Base-by-base conservation (phyloP, 1,284 basidiomycete genomes). In the Cryptococcus sp. region DNA sequence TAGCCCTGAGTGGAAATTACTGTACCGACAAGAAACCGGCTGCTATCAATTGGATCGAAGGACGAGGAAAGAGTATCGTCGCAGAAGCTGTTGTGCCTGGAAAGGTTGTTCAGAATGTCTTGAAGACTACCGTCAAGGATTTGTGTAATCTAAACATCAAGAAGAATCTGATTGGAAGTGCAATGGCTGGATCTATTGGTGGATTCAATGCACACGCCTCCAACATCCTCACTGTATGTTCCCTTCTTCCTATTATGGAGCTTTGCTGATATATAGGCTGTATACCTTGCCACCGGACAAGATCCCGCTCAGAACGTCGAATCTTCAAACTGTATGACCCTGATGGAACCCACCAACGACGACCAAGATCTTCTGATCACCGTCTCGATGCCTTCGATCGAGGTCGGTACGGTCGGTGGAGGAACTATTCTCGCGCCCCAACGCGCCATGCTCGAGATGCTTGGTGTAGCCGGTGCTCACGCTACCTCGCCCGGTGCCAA, bases 21-120 rank as follows among this genome's bases (percentile, higher is more conserved):
- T 98, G 96, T 79, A 99, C 91, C 52, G 96, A 99, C 79, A 99
- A 99, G 86, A 99, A 99, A 80, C 90, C 96, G 0, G 91, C 94
- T 7, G 96, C 96, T 42, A 97, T 99, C 78, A 98, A 99, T 78
- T 99, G 96, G 96, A 98, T 98, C 64, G 94, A 98, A 76, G 96
- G 96, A 1, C 82, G 94, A 52, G 96, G 96, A 24, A 99, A 99
- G 85, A 88, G 86, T 52, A 88, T 98, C 21, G 93, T 98, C 44
- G 93, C 92, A 0, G 96, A 99, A 78, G 92, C 92, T 3, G 81
- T 98, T 45, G 79, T 99, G 22, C 89, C 93, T 0, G 94, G 93
- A 0, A 83, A 83, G 60, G 79, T 92, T 21, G 93, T 99, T 55
- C 85, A 85, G 79, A 82, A 78, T 34, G 91, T 99, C 62, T 78